phyloP scores from a whole-genome alignment of 352 stramenopile genomes.

The Pythium folliculosum region DNA sequence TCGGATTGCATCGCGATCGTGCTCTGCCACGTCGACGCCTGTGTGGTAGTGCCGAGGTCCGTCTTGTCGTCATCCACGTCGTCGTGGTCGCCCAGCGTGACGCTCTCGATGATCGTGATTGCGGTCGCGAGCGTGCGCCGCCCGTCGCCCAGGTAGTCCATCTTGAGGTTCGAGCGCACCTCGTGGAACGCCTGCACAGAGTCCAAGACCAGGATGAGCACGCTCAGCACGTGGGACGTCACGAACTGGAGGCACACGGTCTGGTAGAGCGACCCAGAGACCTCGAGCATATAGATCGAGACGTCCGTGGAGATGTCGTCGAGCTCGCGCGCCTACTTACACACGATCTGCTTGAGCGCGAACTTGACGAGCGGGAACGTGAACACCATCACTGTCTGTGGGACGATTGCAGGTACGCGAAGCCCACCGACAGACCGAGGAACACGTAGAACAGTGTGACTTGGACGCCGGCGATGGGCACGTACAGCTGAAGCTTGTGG shows the following conservation, averaged over 20 bases:
- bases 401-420: conserved; percentile 24
- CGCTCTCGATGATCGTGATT: conserved; percentile 16
- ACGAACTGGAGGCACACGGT: conserved; percentile 34
- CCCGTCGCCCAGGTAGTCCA: conserved; percentile 17
- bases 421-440: conserved; percentile 31
- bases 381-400: conserved; percentile 32
- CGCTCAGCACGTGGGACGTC: conserved; percentile 1
- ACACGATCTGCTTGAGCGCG: conserved; percentile 30
- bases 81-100: neutral
- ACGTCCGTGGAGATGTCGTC: conserved; percentile 45
- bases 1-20: neutral
- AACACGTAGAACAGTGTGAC: conserved; percentile 24
- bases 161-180: conserved; percentile 15
- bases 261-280: conserved; percentile 37
- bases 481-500: conserved; percentile 11
- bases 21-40: neutral
- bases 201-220: conserved; percentile 22
- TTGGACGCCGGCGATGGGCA: conserved; percentile 14
- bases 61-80: neutral
- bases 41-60: neutral
- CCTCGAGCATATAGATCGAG: conserved; percentile 42
- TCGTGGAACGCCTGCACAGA: conserved; percentile 22
- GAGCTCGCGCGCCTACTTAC: conserved; percentile 36
- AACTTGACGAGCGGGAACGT: conserved; percentile 33
- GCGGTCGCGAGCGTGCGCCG: conserved; percentile 14